Base-by-base conservation (phyloP, 352 stramenopile genomes). In the Globisporangium echinulatum region DNA sequence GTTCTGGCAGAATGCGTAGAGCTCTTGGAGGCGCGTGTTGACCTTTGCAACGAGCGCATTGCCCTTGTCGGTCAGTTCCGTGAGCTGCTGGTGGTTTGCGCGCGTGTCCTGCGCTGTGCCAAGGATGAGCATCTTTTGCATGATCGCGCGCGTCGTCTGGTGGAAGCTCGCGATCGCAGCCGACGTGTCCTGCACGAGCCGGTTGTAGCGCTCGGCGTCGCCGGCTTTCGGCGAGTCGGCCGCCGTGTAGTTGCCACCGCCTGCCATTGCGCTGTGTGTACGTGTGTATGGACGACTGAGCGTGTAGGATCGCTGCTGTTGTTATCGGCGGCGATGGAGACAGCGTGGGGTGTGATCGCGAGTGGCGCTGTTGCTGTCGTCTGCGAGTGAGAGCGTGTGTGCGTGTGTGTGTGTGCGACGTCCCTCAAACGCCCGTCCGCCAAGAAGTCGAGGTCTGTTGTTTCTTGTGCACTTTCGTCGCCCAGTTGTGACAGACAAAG, bases 51-150 rank as follows among this genome's bases (percentile, higher is more conserved):
- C 75, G 46, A 85, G 67, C 53, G 84, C 82, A 59, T 86, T 83
- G 54, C 78, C 78, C 43, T 74, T 72, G 59, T 85, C 72, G 47
- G 71, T 71, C 48, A 86, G 70, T 59, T 88, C 74, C 56, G 68
- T 82, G 54, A 86, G 70, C 68, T 86, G 68, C 56, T 80, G 70
- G 62, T 86, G 75, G 71, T 81, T 88, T 47, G 74, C 65, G 40
- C 72, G 74, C 52, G 71, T 82, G 63, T 85, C 75, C 54, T 86
- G 74, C 42, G 72, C 63, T 19, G 75, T 83, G 40, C 74, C 72
- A 56, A 84, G 81, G 37, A 88, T 70, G 56, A 68, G 63, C 65
- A 88, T 78, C 66, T 88, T 88, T 68, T 88, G 75, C 56, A 77
- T 66, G 54, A 85, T 82, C 42, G 68, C 69, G 57, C 75, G 75